Base-by-base conservation (phyloP, 148 eudicot species). In the Camellia sinensis region DNA sequence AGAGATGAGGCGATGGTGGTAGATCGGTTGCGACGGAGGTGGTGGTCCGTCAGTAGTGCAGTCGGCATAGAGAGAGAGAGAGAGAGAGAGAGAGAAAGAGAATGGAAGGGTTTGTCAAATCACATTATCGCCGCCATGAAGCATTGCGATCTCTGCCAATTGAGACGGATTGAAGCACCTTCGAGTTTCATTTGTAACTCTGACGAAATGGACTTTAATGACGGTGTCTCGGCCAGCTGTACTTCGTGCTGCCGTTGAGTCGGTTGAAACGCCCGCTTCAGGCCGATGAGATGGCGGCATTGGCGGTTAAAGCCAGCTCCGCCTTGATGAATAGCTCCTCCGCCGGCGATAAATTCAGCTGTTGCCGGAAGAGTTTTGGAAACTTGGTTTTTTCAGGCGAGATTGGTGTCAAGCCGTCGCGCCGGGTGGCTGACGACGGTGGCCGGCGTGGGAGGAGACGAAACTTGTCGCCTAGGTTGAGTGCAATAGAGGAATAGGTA, bases 281-380 rank as follows among this genome's bases (percentile, higher is more conserved):
- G 74, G 84, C 95, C 7, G 95, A 93, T 78, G 98, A 96, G 67
- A 93, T 93, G 98, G 99, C 97, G 21, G 97, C 99, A 50, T 82
- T 95, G 84, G 98, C 99, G 0, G 97, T 96, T 3, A 96, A 91
- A 76, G 99, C 99, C 5, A 93, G 91, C 81, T 83, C 92, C 1
- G 99, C 99, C 2, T 67, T 96, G 72, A 62, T 82, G 50, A 88
- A 84, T 63, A 78, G 87, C 37, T 29, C 37, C 37, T 29, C 37
- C 2, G 87, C 78, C 0, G 87, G 81, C 2, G 89, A 80, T 5
- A 89, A 83, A 67, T 90, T 88, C 56, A 78, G 87, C 1, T 87
- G 91, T 14, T 82, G 92, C 69, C 78, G 85, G 43, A 77, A 78
- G 18, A 14, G 29, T 8, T 63, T 29, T 29, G 37, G 37, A 29